Base-by-base conservation (phyloP, 2,329 filamentous ascomycete species). In the Alternaria hordeiaustralica region DNA sequence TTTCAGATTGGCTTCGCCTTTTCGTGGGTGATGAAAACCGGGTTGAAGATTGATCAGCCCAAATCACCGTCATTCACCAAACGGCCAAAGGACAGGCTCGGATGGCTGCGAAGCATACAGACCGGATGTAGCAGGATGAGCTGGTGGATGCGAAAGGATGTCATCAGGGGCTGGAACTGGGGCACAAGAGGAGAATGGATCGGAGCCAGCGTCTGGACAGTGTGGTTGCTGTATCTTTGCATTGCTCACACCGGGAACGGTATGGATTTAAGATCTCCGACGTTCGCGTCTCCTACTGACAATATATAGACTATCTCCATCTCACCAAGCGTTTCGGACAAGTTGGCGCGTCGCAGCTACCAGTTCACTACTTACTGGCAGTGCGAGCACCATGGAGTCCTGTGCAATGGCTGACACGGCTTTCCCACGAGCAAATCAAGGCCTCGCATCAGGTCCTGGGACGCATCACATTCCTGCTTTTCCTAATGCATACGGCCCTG, bases 321-420 rank as follows among this genome's bases (percentile, higher is more conserved):
- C 78, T 90, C 23, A 89, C 88, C 23, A 89, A 89, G 77, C 84
- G 87, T 6, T 82, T 90, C 57, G 88, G 86, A 18, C 86, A 87
- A 50, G 82, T 89, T 54, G 87, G 82, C 21, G 82, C 87, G 6
- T 89, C 87, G 9, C 88, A 90, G 68, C 74, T 81, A 1, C 88
- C 88, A 2, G 74, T 89, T 3, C 87, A 89, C 58, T 87, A 88
- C 60, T 80, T 89, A 7, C 82, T 90, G 62, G 79, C 85, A 15
- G 79, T 86, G 60, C 84, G 84, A 57, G 82, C 84, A 8, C 79
- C 82, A 5, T 87, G 84, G 56, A 84, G 82, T 5, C 82, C 86
- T 1, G 71, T 88, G 13, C 84, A 85, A 51, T 75, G 83, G 21
- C 74, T 88, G 13, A 87, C 86, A 1, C 81, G 84, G 2, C 77